These are phyloP conservation scores for Allomyces macrogynus DNA, from an alignment of 192 early-diverging fungal species.

Conservation along the genomic window DNA sequence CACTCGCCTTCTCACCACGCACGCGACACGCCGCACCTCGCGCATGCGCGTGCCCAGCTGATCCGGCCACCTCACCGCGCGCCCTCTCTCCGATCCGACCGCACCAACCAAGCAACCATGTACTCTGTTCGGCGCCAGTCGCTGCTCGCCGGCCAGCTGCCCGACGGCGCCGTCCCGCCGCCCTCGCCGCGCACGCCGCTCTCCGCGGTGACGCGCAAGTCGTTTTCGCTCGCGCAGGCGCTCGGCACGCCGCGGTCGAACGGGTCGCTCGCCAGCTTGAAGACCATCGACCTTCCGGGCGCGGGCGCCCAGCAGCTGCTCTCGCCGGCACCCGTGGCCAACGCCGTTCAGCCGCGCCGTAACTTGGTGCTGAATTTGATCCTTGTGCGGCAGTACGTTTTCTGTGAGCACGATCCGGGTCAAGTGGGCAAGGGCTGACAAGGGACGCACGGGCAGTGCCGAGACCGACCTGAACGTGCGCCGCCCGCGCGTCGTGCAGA, in stretches of 20 bases:
- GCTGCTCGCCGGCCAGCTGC: neutral
- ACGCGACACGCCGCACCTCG: too few relatives aligned
- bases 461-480: neutral
- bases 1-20: too few relatives aligned
- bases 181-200: neutral
- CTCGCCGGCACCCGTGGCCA: neutral
- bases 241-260: too few relatives aligned
- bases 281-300: neutral
- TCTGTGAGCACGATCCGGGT: neutral
- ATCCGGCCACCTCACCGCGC: too few relatives aligned
- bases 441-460: neutral
- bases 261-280: neutral
- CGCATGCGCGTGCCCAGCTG: too few relatives aligned
- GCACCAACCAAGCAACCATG: neutral
- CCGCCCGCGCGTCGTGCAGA: neutral
- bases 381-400: neutral
- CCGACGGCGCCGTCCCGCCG: neutral
- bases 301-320: neutral
- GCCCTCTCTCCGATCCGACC: too few relatives aligned
- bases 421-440: neutral
- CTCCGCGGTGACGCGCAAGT: too few relatives aligned
- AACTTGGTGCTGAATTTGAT: neutral
- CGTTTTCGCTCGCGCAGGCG: too few relatives aligned
- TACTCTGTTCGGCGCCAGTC: neutral
- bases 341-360: neutral